Base-by-base conservation (phyloP, 2,329 filamentous ascomycete genomes). In the Pseudopyricularia cyperi region DNA sequence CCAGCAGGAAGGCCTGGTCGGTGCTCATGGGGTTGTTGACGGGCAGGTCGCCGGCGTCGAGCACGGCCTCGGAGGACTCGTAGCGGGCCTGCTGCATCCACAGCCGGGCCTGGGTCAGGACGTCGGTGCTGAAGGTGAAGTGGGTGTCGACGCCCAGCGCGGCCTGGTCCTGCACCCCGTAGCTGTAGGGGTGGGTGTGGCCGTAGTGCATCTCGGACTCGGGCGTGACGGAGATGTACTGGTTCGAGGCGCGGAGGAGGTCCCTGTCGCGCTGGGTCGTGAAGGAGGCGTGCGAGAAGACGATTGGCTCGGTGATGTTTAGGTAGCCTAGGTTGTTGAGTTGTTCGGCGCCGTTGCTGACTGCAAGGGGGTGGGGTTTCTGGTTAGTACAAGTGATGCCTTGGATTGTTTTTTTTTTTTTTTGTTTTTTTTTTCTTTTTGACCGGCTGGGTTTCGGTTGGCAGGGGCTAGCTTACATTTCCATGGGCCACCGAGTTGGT, bases 181-280 rank as follows among this genome's bases (percentile, higher is more conserved):
- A 66, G 17, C 64, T 67, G 35, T 62, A 58, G 1, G 68, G 66
- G 53, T 80, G 73, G 0, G 63, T 66, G 57, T 77, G 74, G n/a
- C 77, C 77, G 60, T 73, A 80, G 59, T 79, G 75, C 67, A 77
- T 72, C 57, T 81, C 77, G 0, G 74, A 77, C 57, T 82, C 79
- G 1, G 76, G 75, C 0, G 78, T 80, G 53, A 76, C 76, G 50
- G 75, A 76, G 42, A 81, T 62, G 62, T 74, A 73, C 50, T 79
- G 71, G 61, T 80, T 73, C 2, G 68, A 68, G 0, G 61, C 54
- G 11, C 73, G 72, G 1, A 80, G 67, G 0, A 76, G 64, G 1
- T 61, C 51, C 0, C 65, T 64, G 14, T 72, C 69, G 0, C 55
- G 53, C 1, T 65, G 59, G 0, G 69, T 70, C 17, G 77, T 59